Percentiles rank a stretch among this genome's conserved stretches.
These are phyloP conservation scores for Candida alai DNA, from an alignment of 805 yeast genomes.

Conservation along the genomic window DNA sequence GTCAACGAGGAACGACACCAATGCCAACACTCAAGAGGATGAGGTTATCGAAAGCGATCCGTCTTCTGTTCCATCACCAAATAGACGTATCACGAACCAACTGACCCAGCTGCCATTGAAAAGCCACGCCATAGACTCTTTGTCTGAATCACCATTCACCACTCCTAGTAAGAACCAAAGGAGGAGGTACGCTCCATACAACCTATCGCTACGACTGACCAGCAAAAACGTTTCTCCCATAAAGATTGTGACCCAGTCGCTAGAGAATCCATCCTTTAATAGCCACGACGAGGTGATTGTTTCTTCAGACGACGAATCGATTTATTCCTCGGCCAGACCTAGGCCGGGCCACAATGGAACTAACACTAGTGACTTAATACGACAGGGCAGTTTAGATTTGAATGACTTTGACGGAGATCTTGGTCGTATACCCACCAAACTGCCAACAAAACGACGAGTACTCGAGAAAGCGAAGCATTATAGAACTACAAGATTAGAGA, in stretches of 20 bases:
- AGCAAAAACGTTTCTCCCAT: too few species aligned
- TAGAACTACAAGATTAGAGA: constrained; percentile 18
- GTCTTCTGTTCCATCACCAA: not conserved
- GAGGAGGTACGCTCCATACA: too few species aligned
- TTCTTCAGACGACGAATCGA: constrained; percentile 16
- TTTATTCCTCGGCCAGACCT: constrained; percentile 27
- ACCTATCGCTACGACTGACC: too few species aligned
- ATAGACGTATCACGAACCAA: too few species aligned
- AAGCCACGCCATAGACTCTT: constrained; percentile 1
- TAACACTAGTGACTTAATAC: too few species aligned
- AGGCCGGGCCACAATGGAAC: constrained; percentile 15
- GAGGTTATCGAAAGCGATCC: constrained; percentile 2
- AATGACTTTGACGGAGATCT: too few species aligned
- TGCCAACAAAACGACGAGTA: too few species aligned
- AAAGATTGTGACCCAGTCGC: constrained; percentile 2
- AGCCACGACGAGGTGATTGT: constrained; percentile 11
- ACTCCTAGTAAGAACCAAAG: constrained; percentile 15
- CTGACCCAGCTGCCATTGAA: constrained; percentile 2
- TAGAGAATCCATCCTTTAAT: constrained; percentile 1
- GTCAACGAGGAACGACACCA: not conserved
- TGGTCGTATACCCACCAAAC: too few species aligned
- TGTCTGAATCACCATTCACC: constrained; percentile 14
- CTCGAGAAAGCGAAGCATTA: constrained; percentile 9
- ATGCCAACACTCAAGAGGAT: not conserved
- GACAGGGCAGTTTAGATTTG: too few species aligned